phyloP scores from a whole-genome alignment of 202 grass and related monocot species.

The Setaria viridis region DNA sequence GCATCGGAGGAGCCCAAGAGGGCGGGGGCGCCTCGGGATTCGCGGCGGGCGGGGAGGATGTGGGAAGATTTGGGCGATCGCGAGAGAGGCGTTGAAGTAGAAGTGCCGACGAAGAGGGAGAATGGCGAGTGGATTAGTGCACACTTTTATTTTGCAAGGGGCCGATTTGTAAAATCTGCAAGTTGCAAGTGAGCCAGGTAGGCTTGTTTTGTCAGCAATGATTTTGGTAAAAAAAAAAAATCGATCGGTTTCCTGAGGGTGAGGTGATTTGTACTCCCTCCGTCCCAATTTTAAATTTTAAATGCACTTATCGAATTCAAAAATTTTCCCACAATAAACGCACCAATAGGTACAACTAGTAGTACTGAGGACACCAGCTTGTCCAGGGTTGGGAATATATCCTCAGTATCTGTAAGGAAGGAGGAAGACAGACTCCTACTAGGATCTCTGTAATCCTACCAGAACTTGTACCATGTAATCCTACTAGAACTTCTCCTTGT shows the following conservation, averaged over 20 bases:
- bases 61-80: conserved; percentile 44
- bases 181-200: conserved; percentile 31
- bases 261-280: neutral
- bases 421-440: too few relatives aligned
- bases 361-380: too few relatives aligned
- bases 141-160: conserved; percentile 27
- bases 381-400: too few relatives aligned
- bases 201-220: neutral
- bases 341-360: too few relatives aligned
- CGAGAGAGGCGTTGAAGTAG: conserved; percentile 45
- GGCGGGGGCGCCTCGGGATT: neutral
- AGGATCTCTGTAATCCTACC: too few relatives aligned
- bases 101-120: conserved; percentile 37
- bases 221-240: neutral
- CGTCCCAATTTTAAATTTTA: too few relatives aligned
- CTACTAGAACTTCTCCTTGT: too few relatives aligned
- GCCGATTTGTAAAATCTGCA: conserved; percentile 39
- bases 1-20: conserved; percentile 30
- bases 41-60: neutral
- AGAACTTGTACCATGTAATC: too few relatives aligned
- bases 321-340: too few relatives aligned
- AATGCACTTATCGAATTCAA: too few relatives aligned
- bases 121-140: neutral
- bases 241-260: neutral
- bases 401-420: too few relatives aligned